Evolutionary conservation across 495 filamentous ascomycete species (phyloP).

Genomic region (Podospora anserina): DNA sequence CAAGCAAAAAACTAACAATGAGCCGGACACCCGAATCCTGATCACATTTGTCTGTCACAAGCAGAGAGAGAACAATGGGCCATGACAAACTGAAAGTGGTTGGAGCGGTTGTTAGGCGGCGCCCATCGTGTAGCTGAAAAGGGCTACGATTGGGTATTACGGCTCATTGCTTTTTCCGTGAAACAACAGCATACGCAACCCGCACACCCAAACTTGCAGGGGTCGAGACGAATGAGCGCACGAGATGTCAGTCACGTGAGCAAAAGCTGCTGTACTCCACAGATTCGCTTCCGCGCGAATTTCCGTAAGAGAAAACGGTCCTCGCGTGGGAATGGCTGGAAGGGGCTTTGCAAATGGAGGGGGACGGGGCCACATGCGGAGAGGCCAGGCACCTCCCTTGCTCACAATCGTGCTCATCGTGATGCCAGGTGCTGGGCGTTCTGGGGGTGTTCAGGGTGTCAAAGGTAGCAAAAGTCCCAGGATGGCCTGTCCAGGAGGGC

Average conservation of each 20-base stretch:
- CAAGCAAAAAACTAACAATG: neutral
- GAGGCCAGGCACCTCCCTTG: neutral
- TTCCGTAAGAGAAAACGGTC: conserved; percentile 13
- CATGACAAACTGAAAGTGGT: neutral
- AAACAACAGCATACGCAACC: neutral
- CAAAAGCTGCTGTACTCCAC: conserved; percentile 29
- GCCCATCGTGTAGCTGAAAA: neutral
- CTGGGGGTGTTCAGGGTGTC: neutral
- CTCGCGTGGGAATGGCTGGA: conserved; percentile 1
- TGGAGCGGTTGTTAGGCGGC: neutral
- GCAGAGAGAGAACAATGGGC: neutral
- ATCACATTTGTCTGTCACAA: neutral
- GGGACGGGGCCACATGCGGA: conserved; percentile 1
- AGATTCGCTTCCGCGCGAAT: conserved; percentile 24
- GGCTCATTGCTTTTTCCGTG: neutral
- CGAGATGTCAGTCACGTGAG: conserved; percentile 29
- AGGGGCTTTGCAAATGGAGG: neutral
- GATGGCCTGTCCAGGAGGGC: neutral
- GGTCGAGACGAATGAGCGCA: conserved; percentile 23
- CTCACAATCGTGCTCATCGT: neutral
- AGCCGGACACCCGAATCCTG: neutral
- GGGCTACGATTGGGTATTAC: neutral
- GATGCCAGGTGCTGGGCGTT: neutral
- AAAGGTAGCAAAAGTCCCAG: neutral
- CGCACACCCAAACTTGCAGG: conserved; percentile 2